These are phyloP conservation scores for Viridothelium virens DNA, from an alignment of 495 filamentous ascomycete species.

Conservation along the genomic window DNA sequence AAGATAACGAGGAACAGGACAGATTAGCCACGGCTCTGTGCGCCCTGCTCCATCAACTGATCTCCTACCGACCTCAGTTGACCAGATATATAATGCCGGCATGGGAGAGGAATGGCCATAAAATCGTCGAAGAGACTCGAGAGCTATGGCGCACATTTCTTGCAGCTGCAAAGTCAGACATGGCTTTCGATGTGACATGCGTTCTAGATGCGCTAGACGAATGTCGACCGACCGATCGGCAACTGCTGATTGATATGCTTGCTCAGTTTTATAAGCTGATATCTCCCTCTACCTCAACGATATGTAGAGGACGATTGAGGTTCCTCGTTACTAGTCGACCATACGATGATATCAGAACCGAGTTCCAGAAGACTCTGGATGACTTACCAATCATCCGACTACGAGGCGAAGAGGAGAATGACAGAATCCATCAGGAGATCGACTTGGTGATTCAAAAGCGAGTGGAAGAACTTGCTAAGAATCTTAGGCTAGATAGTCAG, in stretches of 20 bases:
- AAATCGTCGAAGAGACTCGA: conserved; percentile 25
- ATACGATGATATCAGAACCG: conserved; percentile 32
- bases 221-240: conserved; percentile 26
- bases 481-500: background rate
- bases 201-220: conserved; percentile 43
- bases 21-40: conserved; percentile 32
- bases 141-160: conserved; percentile 33
- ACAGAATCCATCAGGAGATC: conserved; percentile 35
- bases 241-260: conserved; percentile 15
- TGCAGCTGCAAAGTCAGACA: conserved; percentile 19
- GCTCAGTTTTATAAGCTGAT: background rate
- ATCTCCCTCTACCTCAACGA: conserved; percentile 4
- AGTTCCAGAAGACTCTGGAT: conserved; percentile 18
- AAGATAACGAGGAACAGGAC: conserved; percentile 37
- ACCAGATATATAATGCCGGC: background rate
- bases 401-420: conserved; percentile 35
- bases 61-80: conserved; percentile 20
- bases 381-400: conserved; percentile 30
- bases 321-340: conserved; percentile 42
- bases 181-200: conserved; percentile 29
- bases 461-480: conserved; percentile 29
- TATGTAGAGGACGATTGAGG: conserved; percentile 27
- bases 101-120: conserved; percentile 24
- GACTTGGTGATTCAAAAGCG: conserved; percentile 32
- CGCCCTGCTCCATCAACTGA: conserved; percentile 40